Evolutionary conservation across 2,329 filamentous ascomycete species (phyloP), one percentile per base, ranked within the genome.

Genomic region (Colletotrichum sojae): DNA sequence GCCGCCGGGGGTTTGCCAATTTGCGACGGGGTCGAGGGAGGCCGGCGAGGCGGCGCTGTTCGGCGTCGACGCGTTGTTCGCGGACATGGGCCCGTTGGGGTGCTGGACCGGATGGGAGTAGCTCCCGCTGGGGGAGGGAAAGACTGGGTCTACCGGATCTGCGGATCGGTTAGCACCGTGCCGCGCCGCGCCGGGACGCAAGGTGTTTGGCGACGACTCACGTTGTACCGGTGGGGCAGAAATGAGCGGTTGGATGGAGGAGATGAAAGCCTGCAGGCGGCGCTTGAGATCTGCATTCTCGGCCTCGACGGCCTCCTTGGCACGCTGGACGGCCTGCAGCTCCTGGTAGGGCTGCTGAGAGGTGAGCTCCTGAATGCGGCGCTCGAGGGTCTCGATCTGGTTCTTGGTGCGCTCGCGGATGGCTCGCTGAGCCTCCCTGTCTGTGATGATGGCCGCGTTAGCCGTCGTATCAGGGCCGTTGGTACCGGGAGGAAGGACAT

Each of bases 301-400:
- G 39, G 89, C 88, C 81, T 94, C 89, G 61, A 94, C 89, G 15
- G 88, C 87, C 76, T 95, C 92, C 82, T 94, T 95, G 79, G 94
- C 90, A 39, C 89, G 86, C 63, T 95, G 80, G 10, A 90, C 92
- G 31, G 89, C 85, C 79, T 97, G 93, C 20, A 97, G 87, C 77
- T 97, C 94, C 77, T 93, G 91, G 74, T 94, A 95, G 0, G 94
- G 93, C 78, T 95, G 90, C 80, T 94, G 92, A 66, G 88, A 91
- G 66, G 92, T 93, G 73, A 97, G 85, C 71, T 95, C 92, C 63
- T 88, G 85, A 70, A 97, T 94, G 71, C 89, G 86, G 69, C 85
- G 85, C 78, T 96, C 92, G 68, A 96, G 84, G 6, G 81, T 83
- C 77, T 95, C 92, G 73, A 96, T 96, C 78, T 93, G 92, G 67